A percentile compares a stretch with the other conserved stretches of the same genome.
phyloP scores from a whole-genome alignment of 768 basidiomycete genomes.

The Kwoniella bestiolae region DNA sequence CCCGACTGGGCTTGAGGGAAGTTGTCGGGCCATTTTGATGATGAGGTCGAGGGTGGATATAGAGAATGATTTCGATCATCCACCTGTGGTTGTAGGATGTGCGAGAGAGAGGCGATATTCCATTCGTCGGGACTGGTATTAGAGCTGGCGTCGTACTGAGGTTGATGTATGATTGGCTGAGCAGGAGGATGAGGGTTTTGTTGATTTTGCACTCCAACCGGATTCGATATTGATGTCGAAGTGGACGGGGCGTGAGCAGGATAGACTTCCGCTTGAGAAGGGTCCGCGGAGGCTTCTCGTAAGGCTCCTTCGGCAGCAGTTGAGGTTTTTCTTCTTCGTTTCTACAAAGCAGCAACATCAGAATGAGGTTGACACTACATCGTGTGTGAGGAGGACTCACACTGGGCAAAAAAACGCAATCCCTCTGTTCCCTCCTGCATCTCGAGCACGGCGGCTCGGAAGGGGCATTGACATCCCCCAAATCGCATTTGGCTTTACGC shows the following conservation, averaged over 20 bases:
- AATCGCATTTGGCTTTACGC: conserved; percentile 52
- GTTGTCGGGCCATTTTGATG: neutral
- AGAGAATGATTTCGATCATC: neutral
- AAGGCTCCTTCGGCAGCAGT: neutral
- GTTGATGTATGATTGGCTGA: conserved; percentile 2
- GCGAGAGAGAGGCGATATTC: conserved; percentile 8
- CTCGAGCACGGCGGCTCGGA: conserved; percentile 49
- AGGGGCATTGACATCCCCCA: conserved; percentile 54
- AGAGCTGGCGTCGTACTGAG: neutral
- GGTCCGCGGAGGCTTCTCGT: neutral
- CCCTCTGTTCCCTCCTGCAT: conserved; percentile 49
- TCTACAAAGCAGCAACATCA: conserved; percentile 24
- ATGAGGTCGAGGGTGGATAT: neutral
- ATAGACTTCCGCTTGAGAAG: conserved; percentile 18
- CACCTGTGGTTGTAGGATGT: neutral
- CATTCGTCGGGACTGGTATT: conserved; percentile 6
- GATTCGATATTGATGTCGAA: neutral
- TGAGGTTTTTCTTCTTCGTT: conserved; percentile 35
- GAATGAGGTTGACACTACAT: too few relatives aligned
- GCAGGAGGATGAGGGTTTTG: neutral
- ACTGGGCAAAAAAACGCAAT: conserved; percentile 51
- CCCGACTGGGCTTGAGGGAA: neutral
- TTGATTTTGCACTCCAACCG: neutral
- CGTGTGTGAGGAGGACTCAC: too few relatives aligned
- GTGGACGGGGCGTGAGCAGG: conserved; percentile 17